Evolutionary conservation across 176 grass and related monocot species (phyloP).

Genomic region (Carex parvula): DNA sequence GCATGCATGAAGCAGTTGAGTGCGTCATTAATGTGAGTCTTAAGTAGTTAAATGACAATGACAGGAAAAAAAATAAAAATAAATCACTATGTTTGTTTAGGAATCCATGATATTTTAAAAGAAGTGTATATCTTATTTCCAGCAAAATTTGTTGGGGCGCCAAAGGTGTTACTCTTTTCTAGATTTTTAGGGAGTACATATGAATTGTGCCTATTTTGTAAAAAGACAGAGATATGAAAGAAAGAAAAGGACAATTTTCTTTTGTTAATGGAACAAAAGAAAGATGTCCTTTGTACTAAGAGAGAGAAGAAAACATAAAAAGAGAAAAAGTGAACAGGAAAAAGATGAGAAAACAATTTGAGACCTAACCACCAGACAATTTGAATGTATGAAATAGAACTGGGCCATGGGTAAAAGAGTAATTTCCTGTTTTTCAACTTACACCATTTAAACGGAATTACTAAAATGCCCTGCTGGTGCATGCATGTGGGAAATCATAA

Average conservation of each 20-base stretch:
- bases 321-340: neutral
- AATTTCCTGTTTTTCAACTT: neutral
- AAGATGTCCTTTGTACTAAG: neutral
- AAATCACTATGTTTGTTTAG: neutral
- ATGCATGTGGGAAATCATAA: neutral
- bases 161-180: neutral
- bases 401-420: neutral
- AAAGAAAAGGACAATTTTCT: neutral
- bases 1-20: neutral
- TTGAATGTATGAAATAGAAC: neutral
- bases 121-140: neutral
- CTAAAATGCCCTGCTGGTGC: neutral
- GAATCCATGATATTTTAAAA: neutral
- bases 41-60: neutral
- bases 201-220: neutral
- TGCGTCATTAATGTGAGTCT: neutral
- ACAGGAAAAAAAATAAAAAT: neutral
- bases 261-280: neutral
- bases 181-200: neutral
- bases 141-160: neutral
- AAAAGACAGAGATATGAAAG: neutral
- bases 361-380: constrained; percentile 3
- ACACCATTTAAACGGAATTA: neutral
- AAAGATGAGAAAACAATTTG: constrained; percentile 17
- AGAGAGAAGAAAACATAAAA: constrained; percentile 2